Evolutionary conservation across 768 basidiomycete species (phyloP), one percentile per base, ranked within the genome.

Genomic region (Pisolithus orientalis): DNA sequence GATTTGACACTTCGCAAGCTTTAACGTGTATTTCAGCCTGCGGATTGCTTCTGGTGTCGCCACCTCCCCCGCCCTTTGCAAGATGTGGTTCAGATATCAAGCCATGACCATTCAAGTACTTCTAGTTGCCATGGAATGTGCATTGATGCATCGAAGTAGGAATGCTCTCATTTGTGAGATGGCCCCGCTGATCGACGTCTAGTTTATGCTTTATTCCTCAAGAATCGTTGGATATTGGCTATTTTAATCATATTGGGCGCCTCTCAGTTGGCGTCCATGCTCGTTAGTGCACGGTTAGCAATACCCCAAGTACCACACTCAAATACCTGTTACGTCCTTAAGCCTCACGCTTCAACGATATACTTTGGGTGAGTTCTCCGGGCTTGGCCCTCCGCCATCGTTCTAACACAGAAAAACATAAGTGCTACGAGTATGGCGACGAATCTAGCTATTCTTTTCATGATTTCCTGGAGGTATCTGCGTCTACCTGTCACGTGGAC

Each of bases 71-170:
- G 1, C 24, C 2, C 49, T 50, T 27, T 65, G 64, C 28, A 53
- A 34, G 11, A 0, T 43, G 5, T 65, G 64, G 64, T 58, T 53
- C 24, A 5, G 2, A 1, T 65, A 54, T 47, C 57, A 65, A 47
- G 54, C 62, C 3, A 0, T 17, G 7, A 14, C 47, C 5, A 17
- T 58, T 14, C 62, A 65, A 39, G 6, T 45, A 14, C 48, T 65
- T 10, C 49, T 65, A 3, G 1, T 25, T n/a, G 39, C 44, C 11
- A 59, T 49, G 1, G 53, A 61, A 48, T 24, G 7, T 4, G 21
- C 59, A 9, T 47, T 63, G 11, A 59, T 65, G 56, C 50, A 14
- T 27, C 59, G 52, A 25, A 37, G 63, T 64, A 52, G 32, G 63
- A 10, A 10, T 43, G 13, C 6, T 55, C n/a, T 8, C 8, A 16